Evolutionary conservation across 345 rosid species (phyloP).

Genomic region (Eucalyptus viminalis): DNA sequence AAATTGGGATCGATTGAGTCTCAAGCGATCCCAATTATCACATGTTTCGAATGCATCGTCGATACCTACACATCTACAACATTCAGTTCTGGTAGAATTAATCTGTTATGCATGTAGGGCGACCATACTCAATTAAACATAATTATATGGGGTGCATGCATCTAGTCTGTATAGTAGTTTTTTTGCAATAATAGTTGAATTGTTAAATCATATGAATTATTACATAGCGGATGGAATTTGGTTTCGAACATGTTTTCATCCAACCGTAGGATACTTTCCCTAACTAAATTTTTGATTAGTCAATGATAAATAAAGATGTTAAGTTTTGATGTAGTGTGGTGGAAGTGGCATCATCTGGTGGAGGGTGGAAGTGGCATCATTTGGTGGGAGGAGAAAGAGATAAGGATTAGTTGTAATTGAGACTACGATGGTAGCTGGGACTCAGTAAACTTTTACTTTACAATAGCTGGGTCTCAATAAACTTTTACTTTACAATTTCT

Average conservation of each 20-base stretch:
- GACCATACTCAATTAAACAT: background rate
- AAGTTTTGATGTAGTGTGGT: background rate
- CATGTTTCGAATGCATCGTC: too few species aligned
- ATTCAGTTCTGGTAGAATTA: accelerated
- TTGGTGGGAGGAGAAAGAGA: background rate
- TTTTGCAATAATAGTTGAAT: too few species aligned
- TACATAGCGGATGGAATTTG: background rate
- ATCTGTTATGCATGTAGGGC: background rate
- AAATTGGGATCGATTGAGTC: too few species aligned
- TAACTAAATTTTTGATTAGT: background rate
- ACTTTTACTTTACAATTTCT: too few species aligned
- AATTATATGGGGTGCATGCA: background rate
- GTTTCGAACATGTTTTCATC: background rate
- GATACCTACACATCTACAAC: background rate
- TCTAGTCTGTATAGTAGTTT: accelerated
- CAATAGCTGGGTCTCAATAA: background rate
- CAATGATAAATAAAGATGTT: background rate
- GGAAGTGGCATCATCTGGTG: background rate
- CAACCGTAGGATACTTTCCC: background rate
- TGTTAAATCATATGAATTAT: background rate
- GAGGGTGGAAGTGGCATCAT: background rate
- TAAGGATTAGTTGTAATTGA: background rate
- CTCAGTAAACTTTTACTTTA: too few species aligned
- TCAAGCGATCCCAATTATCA: accelerated
- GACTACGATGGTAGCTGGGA: background rate